These are phyloP conservation scores for Ilyonectria destructans DNA, from an alignment of 2,329 filamentous ascomycete species.

Conservation along the genomic window DNA sequence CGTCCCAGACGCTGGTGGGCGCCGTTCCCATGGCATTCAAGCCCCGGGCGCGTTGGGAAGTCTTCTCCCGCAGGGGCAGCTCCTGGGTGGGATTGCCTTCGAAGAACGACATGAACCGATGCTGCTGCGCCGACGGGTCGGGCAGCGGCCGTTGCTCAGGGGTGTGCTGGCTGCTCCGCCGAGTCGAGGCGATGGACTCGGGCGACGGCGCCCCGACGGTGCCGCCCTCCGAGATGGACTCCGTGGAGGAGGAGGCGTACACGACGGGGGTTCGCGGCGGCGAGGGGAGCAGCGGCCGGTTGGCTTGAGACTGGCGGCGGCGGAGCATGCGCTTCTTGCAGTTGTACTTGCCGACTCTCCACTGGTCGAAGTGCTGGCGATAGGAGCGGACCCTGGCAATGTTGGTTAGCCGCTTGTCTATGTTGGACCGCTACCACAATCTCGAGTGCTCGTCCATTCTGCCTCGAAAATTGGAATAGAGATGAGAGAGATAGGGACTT, in stretches of 20 bases:
- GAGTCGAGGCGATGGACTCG: constrained; percentile 24
- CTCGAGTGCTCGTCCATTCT: background rate
- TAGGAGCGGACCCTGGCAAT: constrained; percentile 61
- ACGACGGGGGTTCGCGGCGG: constrained; percentile 38
- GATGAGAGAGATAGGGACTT: constrained; percentile 40
- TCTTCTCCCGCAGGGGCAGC: background rate
- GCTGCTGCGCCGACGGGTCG: constrained; percentile 18
- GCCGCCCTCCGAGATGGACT: constrained; percentile 4
- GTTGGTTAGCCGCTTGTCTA: constrained; percentile 16
- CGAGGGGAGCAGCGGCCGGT: constrained; percentile 32
- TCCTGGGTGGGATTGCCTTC: background rate
- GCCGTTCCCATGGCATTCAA: constrained; percentile 1
- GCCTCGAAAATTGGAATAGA: background rate
- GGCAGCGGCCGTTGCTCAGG: constrained; percentile 42
- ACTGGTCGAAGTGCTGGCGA: constrained; percentile 63
- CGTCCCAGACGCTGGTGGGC: background rate
- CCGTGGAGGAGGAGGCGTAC: background rate
- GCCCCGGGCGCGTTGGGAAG: background rate
- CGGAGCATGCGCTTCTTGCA: constrained; percentile 52
- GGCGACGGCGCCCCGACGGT: constrained; percentile 23
- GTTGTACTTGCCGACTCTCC: constrained; percentile 66
- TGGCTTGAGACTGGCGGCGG: constrained; percentile 33
- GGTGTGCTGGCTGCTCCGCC: constrained; percentile 31
- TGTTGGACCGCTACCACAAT: no score
- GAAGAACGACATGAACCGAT: constrained; percentile 6